Conservation (phyloP, 1,284 basidiomycete genomes). For the Schizophyllum amplum region DNA sequence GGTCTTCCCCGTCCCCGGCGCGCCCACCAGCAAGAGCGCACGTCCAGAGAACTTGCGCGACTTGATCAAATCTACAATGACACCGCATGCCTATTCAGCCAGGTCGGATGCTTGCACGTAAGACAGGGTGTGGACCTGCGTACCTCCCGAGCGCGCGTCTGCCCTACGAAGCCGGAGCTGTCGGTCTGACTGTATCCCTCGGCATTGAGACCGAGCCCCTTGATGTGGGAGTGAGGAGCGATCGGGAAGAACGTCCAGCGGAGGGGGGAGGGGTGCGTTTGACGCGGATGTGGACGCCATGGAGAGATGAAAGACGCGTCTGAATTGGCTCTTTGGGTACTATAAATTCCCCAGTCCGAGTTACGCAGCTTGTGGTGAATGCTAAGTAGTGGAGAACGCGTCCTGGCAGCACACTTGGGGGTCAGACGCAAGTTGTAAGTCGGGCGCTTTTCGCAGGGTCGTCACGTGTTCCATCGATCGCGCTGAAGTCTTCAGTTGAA, state of each 20-base stretch:
- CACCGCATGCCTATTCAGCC: slow-evolving; percentile 73
- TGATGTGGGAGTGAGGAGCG: slow-evolving; percentile 91
- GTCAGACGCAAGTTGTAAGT: no score
- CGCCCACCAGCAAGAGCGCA: slow-evolving; percentile 81
- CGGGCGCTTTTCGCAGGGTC: no score
- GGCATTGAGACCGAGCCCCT: slow-evolving; percentile 85
- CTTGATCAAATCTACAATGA: slow-evolving; percentile 87
- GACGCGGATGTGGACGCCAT: slow-evolving; percentile 43
- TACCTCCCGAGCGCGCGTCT: slow-evolving; percentile 87
- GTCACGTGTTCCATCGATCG: no score
- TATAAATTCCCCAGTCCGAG: no score
- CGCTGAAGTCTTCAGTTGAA: no score
- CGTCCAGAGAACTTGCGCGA: slow-evolving; percentile 89
- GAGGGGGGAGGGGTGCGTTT: slow-evolving; percentile 58
- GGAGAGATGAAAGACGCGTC: neutral
- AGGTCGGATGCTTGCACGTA: neutral
- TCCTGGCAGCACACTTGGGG: no score
- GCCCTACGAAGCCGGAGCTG: slow-evolving; percentile 87
- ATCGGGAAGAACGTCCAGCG: slow-evolving; percentile 77
- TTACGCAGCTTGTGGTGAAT: no score
- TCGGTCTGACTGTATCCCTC: slow-evolving; percentile 77
- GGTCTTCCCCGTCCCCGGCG: slow-evolving; percentile 93
- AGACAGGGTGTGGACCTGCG: slow-evolving; percentile 8
- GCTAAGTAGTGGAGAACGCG: no score
- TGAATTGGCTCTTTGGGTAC: no score